Percentiles rank a stretch among this genome's conserved stretches.
phyloP scores from a whole-genome alignment of 1,139 yeast species.

The Geotrichum cucujoidarum region DNA sequence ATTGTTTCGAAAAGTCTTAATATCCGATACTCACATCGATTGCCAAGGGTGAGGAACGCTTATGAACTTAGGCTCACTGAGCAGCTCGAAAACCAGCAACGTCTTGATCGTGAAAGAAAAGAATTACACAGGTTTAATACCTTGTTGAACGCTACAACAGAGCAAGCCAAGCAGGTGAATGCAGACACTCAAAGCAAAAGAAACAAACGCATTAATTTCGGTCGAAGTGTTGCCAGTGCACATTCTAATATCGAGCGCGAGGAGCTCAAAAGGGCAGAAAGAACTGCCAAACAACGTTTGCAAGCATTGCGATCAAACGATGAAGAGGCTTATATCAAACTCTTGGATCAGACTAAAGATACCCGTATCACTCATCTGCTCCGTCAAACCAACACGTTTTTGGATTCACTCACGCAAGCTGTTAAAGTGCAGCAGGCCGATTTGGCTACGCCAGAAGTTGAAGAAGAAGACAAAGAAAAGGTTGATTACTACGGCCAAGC shows the following conservation, averaged over 20 bases:
- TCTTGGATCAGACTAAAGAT: conserved; percentile 94
- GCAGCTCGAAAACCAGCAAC: conserved; percentile 55
- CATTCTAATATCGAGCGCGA: conserved; percentile 59
- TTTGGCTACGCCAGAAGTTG: conserved; percentile 27
- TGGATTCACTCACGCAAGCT: conserved; percentile 87
- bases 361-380: conserved; percentile 94
- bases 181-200: conserved; percentile 25
- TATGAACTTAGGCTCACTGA: conserved; percentile 60
- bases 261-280: conserved; percentile 79
- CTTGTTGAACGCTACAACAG: conserved; percentile 39
- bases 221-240: conserved; percentile 27
- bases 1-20: conserved; percentile 33
- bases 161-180: conserved; percentile 36
- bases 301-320: conserved; percentile 95
- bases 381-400: conserved; percentile 82
- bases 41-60: conserved; percentile 58
- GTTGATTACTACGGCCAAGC: conserved; percentile 93
- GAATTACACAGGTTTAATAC: conserved; percentile 36
- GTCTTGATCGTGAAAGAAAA: conserved; percentile 46
- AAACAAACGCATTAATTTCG: conserved; percentile 23
- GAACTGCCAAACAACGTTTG: conserved; percentile 93
- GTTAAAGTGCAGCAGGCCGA: conserved; percentile 75
- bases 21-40: conserved; percentile 37
- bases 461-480: conserved; percentile 56
- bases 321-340: conserved; percentile 93